A percentile compares a stretch with the other conserved stretches of the same genome.
These are phyloP conservation scores for Moesziomyces parantarcticus DNA, from an alignment of 1,284 basidiomycete species.

Conservation along the genomic window DNA sequence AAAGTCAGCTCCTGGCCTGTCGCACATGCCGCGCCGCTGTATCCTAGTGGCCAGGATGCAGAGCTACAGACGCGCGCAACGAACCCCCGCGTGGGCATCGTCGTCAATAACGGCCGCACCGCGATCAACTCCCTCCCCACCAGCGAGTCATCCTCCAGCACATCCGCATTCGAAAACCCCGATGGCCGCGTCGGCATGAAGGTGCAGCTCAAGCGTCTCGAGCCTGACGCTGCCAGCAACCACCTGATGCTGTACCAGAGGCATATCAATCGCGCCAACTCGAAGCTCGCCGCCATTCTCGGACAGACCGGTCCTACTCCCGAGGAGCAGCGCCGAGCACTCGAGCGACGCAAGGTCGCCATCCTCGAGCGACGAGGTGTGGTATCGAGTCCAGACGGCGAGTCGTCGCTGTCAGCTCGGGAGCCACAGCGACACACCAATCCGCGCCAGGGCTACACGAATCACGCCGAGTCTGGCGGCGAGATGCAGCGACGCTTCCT, in stretches of 20 bases:
- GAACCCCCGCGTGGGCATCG: conserved; percentile 50
- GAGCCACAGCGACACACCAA: conserved; percentile 4
- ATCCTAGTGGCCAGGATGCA: background rate
- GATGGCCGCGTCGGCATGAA: conserved; percentile 36
- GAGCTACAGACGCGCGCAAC: conserved; percentile 5
- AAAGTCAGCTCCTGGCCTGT: conserved; percentile 13
- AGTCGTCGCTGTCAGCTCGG: background rate
- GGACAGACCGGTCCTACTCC: conserved; percentile 22
- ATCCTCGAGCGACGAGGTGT: conserved; percentile 27
- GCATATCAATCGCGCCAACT: conserved; percentile 53
- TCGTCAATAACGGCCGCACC: conserved; percentile 18
- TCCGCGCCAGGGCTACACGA: conserved; percentile 41
- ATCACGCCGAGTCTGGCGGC: conserved; percentile 12
- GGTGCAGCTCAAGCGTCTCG: conserved; percentile 42
- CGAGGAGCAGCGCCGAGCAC: conserved; percentile 25
- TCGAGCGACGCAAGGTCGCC: conserved; percentile 30
- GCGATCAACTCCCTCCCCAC: conserved; percentile 22
- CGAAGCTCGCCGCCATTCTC: conserved; percentile 52
- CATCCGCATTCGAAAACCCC: conserved; percentile 13
- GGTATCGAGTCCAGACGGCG: background rate
- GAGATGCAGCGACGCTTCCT: conserved; percentile 35
- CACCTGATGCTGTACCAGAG: conserved; percentile 54
- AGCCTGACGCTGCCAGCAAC: conserved; percentile 10
- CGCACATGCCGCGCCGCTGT: conserved; percentile 20
- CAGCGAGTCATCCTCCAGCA: conserved; percentile 4